phyloP scores from a whole-genome alignment of 768 basidiomycete genomes.

The Naganishia friedmannii region DNA sequence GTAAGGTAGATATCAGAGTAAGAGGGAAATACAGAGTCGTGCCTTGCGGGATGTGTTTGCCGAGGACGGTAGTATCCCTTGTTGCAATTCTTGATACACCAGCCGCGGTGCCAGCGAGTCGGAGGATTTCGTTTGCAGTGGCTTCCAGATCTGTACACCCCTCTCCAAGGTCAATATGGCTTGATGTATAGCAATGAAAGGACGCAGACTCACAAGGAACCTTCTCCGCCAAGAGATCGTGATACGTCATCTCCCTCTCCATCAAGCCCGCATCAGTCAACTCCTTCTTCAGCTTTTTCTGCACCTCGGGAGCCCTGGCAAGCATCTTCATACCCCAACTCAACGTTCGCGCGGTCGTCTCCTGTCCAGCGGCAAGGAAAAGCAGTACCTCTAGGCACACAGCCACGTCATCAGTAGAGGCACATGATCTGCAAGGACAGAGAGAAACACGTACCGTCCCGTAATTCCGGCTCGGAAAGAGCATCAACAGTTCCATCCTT shows the following conservation, averaged over 20 bases:
- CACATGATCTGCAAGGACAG: background rate
- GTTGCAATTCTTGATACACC: conserved; percentile 37
- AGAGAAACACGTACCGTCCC: conserved; percentile 31
- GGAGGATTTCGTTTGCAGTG: conserved; percentile 40
- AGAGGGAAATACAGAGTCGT: conserved; percentile 36
- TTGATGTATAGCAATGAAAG: too few species aligned
- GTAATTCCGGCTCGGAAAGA: conserved; percentile 41
- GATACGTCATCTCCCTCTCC: conserved; percentile 10
- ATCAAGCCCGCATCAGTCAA: conserved; percentile 8
- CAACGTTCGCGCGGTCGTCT: conserved; percentile 15
- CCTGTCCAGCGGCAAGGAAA: conserved; percentile 27
- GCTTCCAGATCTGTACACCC: conserved; percentile 45
- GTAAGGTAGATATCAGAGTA: background rate
- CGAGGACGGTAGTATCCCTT: conserved; percentile 41
- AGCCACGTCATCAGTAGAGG: too few species aligned
- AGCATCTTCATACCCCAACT: conserved; percentile 18
- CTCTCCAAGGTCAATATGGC: too few species aligned
- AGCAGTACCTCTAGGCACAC: conserved; percentile 32
- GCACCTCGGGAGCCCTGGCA: conserved; percentile 7
- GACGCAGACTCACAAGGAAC: conserved; percentile 30
- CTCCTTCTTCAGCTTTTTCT: conserved; percentile 17
- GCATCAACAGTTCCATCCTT: conserved; percentile 38
- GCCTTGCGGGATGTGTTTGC: conserved; percentile 41
- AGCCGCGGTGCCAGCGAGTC: conserved; percentile 40
- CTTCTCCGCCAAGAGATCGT: conserved; percentile 21